Evolutionary conservation across 2,329 filamentous ascomycete genomes (phyloP), one percentile per base, ranked within the genome.

Genomic region (Coniochaeta sp.): DNA sequence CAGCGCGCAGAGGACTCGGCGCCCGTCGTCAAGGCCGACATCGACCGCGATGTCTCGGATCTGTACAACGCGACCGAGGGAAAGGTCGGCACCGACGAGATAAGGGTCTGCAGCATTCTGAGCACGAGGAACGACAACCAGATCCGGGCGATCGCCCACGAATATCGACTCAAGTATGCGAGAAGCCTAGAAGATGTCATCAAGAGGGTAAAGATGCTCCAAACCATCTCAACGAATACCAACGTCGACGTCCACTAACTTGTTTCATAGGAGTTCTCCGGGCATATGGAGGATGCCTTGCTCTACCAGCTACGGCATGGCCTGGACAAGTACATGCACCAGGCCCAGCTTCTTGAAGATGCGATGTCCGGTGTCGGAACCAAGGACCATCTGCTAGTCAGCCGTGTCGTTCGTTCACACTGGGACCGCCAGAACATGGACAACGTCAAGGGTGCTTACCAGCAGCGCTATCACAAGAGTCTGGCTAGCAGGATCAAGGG

Each of bases 241-340:
- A 31, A 31, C 19, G 1, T 55, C 22, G 52, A 57, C 6, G n/a
- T n/a, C n/a, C n/a, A 43, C 38, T 61, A 50, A 64, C 58, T 31
- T 8, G 1, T 2, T 17, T 8, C 14, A 9, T 62, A 87, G 76
- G 87, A 95, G 68, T 97, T 97, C 74, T 90, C 88, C 0, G 93
- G 93, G 0, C 93, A 98, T 71, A 97, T 98, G 92, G 81, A 93
- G 71, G 84, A 90, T 17, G 91, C 91, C 0, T 81, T 98, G 0
- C 76, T 95, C 28, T 87, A 86, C 71, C 91, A 96, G 72, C 77
- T 97, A n/a, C 82, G 83, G 12, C 81, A 88, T 14, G 93, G 90
- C 2, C 77, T 84, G 6, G 91, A 97, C 74, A 90, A 89, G 65
- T 91, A 90, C 61, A 89, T 90, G 80, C 88, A 91, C 65, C 93